Base-by-base conservation (phyloP, 352 stramenopile species). In the Phytopythium delawarense region DNA sequence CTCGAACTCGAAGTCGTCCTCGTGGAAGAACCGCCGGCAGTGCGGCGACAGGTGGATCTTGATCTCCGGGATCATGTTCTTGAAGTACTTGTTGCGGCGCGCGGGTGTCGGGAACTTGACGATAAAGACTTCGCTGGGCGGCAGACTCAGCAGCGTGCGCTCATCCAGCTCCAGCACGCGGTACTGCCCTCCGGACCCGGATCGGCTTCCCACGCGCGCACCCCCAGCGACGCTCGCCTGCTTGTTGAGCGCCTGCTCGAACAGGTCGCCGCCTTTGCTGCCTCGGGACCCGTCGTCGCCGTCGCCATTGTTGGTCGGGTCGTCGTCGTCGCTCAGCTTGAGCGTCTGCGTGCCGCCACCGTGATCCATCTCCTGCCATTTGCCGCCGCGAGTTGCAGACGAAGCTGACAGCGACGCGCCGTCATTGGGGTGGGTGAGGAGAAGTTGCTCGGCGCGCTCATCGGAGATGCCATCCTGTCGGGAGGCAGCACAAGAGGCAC, bases 1-100 rank as follows among this genome's bases (percentile, higher is more conserved):
- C 53, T 92, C 88, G 49, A 97, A 96, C 78, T 98, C 95, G 65
- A 98, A 98, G 72, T 98, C 92, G 69, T 98, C 88, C 61, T 97
- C 88, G 72, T 98, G 89, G 77, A 98, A 98, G 59, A 98, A 98
- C 48, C 83, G 80, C 51, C 92, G 87, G 69, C 94, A 98, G 57
- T 92, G 77, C 28, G 80, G 89, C 25, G 85, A 98, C 51, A 97
- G 70, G 63, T 95, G 76, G 40, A 98, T 88, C 61, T 94, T 89
- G 67, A 98, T 94, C 67, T 98, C 88, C 13, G 93, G 73, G 62
- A 98, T 94, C 88, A 98, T 97, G 78, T 97, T 98, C 67, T 93
- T 95, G 71, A 88, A 96, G 72, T 79, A 97, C 48, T 84, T 87
- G 20, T 66, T 65, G 44, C 84, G 78, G 40, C 95, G 61, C 16